phyloP scores from a whole-genome alignment of 139 green algal species.

The Deuterostichococcus epilithicus region DNA sequence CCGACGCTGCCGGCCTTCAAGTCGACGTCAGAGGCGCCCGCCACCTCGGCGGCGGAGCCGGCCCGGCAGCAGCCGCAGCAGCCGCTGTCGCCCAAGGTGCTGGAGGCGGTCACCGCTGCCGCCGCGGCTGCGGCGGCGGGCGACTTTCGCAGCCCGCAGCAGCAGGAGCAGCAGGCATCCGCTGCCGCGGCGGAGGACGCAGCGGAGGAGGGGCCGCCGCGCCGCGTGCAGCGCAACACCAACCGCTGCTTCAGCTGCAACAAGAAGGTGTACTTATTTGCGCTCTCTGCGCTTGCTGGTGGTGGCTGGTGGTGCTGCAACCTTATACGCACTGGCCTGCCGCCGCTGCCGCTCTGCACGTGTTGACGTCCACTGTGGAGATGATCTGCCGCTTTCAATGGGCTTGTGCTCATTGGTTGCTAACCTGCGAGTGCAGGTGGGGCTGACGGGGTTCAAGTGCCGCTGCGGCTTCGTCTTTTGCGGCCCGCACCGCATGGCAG shows the following conservation, averaged over 20 bases:
- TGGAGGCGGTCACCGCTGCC: too few relatives aligned
- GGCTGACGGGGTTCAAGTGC: constrained; percentile 89
- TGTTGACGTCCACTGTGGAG: too few relatives aligned
- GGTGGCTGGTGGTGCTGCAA: too few relatives aligned
- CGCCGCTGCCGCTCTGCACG: too few relatives aligned
- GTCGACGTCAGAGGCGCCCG: background rate
- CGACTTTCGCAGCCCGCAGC: background rate
- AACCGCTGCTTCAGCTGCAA: constrained; percentile 49
- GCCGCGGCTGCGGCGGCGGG: background rate
- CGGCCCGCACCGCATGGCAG: constrained; percentile 55
- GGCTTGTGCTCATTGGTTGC: too few relatives aligned
- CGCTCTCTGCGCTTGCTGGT: too few relatives aligned
- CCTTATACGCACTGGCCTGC: too few relatives aligned
- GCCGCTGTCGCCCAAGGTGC: background rate
- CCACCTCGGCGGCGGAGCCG: background rate
- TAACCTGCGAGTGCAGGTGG: constrained; percentile 34
- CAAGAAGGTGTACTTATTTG: constrained; percentile 40
- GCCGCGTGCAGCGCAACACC: constrained; percentile 9
- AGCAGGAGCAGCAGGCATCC: background rate
- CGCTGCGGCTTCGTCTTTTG: constrained; percentile 78
- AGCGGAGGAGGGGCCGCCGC: constrained; percentile 3
- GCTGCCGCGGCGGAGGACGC: background rate
- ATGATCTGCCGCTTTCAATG: too few relatives aligned
- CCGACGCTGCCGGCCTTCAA: background rate
- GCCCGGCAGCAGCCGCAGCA: constrained; percentile 5